phyloP scores from a whole-genome alignment of 2,329 filamentous ascomycete species.

The Nigrospora oryzae region DNA sequence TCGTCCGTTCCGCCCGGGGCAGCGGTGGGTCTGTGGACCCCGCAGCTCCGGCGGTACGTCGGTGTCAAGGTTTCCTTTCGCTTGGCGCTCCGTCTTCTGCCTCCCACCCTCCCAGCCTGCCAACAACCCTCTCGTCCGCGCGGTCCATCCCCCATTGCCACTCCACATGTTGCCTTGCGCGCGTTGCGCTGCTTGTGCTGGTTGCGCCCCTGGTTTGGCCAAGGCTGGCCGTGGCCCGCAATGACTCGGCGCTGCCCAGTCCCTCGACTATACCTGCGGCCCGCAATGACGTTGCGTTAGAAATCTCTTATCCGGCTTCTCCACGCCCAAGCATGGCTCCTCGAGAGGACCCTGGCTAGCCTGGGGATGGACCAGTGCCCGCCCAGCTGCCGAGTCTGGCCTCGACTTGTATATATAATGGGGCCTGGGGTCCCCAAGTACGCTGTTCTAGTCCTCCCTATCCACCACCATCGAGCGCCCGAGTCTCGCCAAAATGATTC shows the following conservation, averaged over 20 bases:
- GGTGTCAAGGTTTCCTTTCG: not conserved
- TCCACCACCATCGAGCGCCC: not conserved
- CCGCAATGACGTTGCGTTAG: not conserved
- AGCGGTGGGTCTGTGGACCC: not conserved
- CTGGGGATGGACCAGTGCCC: not conserved
- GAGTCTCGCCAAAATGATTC: slow-evolving; percentile 2
- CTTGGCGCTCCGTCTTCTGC: not conserved
- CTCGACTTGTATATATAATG: not conserved
- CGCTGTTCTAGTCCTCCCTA: not conserved
- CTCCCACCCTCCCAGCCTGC: no score
- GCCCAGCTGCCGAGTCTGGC: not conserved
- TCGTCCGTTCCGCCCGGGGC: not conserved
- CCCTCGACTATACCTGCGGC: not conserved
- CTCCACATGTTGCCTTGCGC: not conserved
- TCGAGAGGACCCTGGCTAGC: not conserved
- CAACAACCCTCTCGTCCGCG: no score
- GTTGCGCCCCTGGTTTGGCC: no score
- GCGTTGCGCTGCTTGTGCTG: no score
- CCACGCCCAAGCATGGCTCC: not conserved
- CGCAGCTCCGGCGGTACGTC: slow-evolving; percentile 2
- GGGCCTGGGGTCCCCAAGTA: slow-evolving; percentile 1
- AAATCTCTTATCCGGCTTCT: slow-evolving; percentile 1
- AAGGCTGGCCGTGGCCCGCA: no score
- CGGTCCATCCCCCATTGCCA: not conserved
- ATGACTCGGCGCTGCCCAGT: no score